Evolutionary conservation across 2,329 filamentous ascomycete genomes (phyloP).

Genomic region (Ramularia collo-cygni): DNA sequence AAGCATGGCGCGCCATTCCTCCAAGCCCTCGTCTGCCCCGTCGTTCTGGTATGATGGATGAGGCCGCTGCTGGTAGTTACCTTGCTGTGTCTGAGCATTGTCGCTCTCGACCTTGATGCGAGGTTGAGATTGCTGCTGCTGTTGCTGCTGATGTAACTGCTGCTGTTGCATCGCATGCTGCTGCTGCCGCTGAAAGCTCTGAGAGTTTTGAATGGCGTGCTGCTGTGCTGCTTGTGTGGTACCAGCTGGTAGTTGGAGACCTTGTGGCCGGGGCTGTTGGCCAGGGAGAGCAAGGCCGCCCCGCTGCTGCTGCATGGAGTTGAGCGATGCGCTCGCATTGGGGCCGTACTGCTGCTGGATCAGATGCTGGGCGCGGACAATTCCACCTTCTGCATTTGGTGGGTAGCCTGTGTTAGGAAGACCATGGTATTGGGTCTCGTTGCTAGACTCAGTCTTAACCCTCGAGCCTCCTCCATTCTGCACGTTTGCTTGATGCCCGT

Average conservation of each 20-base stretch:
- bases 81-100: constrained; percentile 22
- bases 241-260: constrained; percentile 31
- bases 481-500: constrained; percentile 24
- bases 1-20: constrained; percentile 52
- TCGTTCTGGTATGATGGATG: constrained; percentile 61
- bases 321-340: constrained; percentile 60
- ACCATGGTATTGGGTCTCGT: constrained; percentile 26
- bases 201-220: constrained; percentile 8
- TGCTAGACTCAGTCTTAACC: constrained; percentile 48
- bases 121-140: constrained; percentile 30
- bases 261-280: constrained; percentile 29
- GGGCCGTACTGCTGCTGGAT: constrained; percentile 54
- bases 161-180: constrained; percentile 32
- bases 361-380: constrained; percentile 46
- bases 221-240: constrained; percentile 32
- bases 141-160: constrained; percentile 30
- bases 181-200: constrained; percentile 32
- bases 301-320: constrained; percentile 43
- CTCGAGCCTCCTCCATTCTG: constrained; percentile 36
- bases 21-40: constrained; percentile 55
- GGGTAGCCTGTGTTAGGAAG: constrained; percentile 23
- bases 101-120: constrained; percentile 32
- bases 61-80: constrained; percentile 35
- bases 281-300: constrained; percentile 30
- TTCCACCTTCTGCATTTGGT: constrained; percentile 34